Percentiles rank a stretch among this genome's conserved stretches.
phyloP scores from a whole-genome alignment of 2,329 filamentous ascomycete species.

The Aspergillus pseudotamarii region DNA sequence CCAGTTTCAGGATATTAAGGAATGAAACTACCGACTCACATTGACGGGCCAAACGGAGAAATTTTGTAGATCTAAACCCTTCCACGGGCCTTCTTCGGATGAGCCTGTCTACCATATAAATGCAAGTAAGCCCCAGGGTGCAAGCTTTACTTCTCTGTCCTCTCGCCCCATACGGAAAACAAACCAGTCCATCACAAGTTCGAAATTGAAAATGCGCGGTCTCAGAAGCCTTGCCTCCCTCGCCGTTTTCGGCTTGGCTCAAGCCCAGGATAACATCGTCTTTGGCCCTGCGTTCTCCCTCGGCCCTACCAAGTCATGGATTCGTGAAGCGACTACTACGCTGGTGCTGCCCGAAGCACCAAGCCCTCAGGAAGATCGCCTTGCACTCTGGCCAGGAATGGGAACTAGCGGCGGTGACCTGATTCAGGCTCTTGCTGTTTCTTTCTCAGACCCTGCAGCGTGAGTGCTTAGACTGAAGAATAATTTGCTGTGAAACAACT shows the following conservation, averaged over 20 bases:
- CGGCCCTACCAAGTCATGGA: slow-evolving; percentile 35
- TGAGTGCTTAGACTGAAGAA: slow-evolving; percentile 14
- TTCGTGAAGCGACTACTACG: slow-evolving; percentile 35
- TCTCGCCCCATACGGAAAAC: not conserved
- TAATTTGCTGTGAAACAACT: not conserved
- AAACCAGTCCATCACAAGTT: not conserved
- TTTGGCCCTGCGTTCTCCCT: slow-evolving; percentile 37
- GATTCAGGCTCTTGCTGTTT: slow-evolving; percentile 36
- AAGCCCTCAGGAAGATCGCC: slow-evolving; percentile 29
- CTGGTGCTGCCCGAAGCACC: slow-evolving; percentile 32
- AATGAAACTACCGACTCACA: not conserved
- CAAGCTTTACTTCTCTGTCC: not conserved
- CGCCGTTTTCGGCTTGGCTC: slow-evolving; percentile 18
- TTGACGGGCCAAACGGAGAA: not conserved
- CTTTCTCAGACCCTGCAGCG: slow-evolving; percentile 30
- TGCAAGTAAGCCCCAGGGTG: not conserved
- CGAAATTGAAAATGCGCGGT: not conserved
- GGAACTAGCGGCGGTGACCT: slow-evolving; percentile 35
- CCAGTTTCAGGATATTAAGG: not conserved
- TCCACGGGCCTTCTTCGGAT: not conserved
- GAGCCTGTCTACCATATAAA: not conserved
- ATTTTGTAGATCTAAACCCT: not conserved
- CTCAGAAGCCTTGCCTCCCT: slow-evolving; percentile 12
- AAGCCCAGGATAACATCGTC: slow-evolving; percentile 23
- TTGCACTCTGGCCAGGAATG: slow-evolving; percentile 39